A percentile compares a stretch with the other conserved stretches of the same genome.
Evolutionary conservation across 345 rosid genomes (phyloP).

Genomic region (Salix arbutifolia): DNA sequence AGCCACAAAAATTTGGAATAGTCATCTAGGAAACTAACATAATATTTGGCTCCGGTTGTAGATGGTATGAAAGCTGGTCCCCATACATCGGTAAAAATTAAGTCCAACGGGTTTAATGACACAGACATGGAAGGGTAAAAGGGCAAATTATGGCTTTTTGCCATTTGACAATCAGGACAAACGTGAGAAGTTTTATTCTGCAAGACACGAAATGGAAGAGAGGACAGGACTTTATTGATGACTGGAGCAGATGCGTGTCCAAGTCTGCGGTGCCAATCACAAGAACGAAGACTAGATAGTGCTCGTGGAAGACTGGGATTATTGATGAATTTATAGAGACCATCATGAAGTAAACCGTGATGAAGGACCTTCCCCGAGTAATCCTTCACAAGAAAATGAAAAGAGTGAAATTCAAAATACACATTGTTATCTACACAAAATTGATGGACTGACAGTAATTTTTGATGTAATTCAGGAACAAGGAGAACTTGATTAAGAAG

Average conservation of each 20-base stretch:
- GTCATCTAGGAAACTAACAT: background rate
- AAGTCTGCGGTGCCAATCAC: background rate
- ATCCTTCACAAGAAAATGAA: background rate
- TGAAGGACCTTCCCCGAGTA: background rate
- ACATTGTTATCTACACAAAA: background rate
- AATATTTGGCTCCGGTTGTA: background rate
- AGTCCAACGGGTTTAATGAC: background rate
- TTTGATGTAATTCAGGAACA: no score
- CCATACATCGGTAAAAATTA: no score
- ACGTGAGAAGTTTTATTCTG: no score
- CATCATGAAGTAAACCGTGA: background rate
- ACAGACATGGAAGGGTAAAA: no score
- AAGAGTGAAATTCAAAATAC: background rate
- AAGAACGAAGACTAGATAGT: background rate
- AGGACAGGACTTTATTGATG: background rate
- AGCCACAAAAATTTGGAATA: background rate
- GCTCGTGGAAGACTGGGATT: background rate
- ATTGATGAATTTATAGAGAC: no score
- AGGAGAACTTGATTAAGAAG: background rate
- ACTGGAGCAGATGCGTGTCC: background rate
- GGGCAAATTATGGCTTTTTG: no score
- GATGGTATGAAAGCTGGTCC: fast-evolving
- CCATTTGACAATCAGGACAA: background rate
- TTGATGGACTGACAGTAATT: no score
- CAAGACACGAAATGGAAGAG: background rate